Conservation (phyloP, 2,329 filamentous ascomycete species). For the Macroventuria anomochaeta region DNA sequence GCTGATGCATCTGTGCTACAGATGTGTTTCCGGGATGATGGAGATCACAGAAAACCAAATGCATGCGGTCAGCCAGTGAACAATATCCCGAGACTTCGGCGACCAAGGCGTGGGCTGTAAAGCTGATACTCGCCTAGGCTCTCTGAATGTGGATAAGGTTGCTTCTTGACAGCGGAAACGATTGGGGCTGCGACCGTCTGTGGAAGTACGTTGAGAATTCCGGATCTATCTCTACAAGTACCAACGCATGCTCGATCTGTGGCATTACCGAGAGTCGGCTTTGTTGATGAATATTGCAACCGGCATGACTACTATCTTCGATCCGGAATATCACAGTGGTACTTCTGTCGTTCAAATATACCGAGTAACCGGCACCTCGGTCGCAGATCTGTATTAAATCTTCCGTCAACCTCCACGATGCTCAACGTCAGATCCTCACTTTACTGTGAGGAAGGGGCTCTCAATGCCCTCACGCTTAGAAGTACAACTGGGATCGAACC, state of each 20-base stretch:
- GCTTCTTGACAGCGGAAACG: conserved; percentile 5
- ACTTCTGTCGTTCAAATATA: background rate
- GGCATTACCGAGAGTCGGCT: background rate
- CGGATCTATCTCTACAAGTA: background rate
- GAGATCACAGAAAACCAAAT: conserved; percentile 5
- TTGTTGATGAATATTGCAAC: background rate
- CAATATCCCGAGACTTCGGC: conserved; percentile 3
- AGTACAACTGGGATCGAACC: background rate
- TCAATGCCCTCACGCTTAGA: background rate
- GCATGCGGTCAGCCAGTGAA: conserved; percentile 5
- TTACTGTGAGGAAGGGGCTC: background rate
- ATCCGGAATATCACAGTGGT: background rate
- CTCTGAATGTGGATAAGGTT: background rate
- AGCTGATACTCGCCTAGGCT: conserved; percentile 3
- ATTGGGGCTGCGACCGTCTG: background rate
- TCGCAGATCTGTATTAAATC: background rate
- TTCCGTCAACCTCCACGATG: background rate
- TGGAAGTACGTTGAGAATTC: background rate
- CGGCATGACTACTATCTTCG: background rate
- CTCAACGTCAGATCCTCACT: background rate
- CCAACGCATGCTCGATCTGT: background rate
- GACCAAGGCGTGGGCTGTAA: background rate
- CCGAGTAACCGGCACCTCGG: background rate
- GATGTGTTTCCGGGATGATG: conserved; percentile 16
- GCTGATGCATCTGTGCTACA: conserved; percentile 20